Evolutionary conservation across 2,329 filamentous ascomycete genomes (phyloP), one percentile per base, ranked within the genome.

Genomic region (Microcyclospora pomicola): DNA sequence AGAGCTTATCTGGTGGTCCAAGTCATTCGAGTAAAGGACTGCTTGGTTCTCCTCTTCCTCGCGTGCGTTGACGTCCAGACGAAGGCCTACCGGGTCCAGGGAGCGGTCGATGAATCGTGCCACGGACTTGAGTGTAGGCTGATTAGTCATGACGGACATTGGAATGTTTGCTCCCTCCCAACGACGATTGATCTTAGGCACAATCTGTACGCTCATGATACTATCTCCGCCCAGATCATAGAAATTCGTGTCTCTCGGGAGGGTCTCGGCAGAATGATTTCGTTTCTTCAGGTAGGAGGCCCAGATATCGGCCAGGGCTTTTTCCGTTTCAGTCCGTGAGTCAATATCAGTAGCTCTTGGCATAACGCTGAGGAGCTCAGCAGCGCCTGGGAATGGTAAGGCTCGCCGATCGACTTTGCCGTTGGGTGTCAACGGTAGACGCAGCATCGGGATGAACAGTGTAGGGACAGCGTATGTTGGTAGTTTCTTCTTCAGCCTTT

Each of bases 141-240:
- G 71, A 40, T 73, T 68, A 61, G 81, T 87, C 45, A 91, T 75
- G 9, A 72, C 69, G 42, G 67, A 77, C 63, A 91, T 83, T 9
- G 74, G 72, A 12, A 88, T 66, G 41, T 85, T 71, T 5, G 72
- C 65, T n/a, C 69, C 72, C 34, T 66, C 66, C 64, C 71, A 75
- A 50, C 73, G 71, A 42, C 71, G 67, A 30, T 73, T 69, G 29
- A 87, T 69, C 37, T 75, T 71, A 41, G 92, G 73, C 7, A 94
- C 69, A 56, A 95, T 74, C 51, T 83, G 79, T 52, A 91, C 83
- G 0, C 82, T 83, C 33, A 88, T 69, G 49, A 92, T 76, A 60
- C 75, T 82, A 63, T 91, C 81, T 11, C 84, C 84, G 42, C 84
- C 84, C 34, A 80, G 64, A 42, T 91, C 82, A 52, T 88, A 88